phyloP scores from a whole-genome alignment of 345 rosid genomes.

The Gossypium anomalum region DNA sequence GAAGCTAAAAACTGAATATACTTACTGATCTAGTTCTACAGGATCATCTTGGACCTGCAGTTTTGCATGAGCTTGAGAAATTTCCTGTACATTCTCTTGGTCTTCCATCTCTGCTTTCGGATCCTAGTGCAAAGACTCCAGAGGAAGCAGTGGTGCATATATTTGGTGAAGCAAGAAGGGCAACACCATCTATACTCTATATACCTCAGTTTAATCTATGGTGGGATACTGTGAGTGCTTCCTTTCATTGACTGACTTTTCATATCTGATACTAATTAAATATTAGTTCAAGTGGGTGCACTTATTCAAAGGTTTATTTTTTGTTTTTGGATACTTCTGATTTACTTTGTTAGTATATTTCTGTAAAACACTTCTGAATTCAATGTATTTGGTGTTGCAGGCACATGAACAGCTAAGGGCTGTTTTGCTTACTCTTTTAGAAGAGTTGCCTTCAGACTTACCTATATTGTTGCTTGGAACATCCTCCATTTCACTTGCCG shows the following conservation, averaged over 20 bases:
- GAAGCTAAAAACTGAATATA: conserved; percentile 44
- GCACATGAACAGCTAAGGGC: conserved; percentile 95
- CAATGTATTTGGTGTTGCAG: conserved; percentile 45
- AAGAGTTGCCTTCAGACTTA: conserved; percentile 83
- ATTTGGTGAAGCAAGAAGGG: conserved; percentile 97
- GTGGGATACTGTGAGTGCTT: conserved; percentile 89
- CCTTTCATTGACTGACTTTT: conserved; percentile 9
- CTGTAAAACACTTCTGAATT: conserved; percentile 16
- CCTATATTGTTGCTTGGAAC: conserved; percentile 86
- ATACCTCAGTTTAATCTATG: conserved; percentile 88
- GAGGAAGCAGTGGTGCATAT: conserved; percentile 98
- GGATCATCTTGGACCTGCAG: conserved; percentile 99
- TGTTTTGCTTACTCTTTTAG: conserved; percentile 81
- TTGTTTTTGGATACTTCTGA: not conserved
- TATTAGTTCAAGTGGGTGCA: not conserved
- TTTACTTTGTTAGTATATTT: conserved; percentile 18
- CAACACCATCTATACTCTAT: conserved; percentile 90
- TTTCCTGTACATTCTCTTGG: conserved; percentile 97
- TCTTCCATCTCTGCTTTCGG: conserved; percentile 95
- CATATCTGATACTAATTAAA: conserved; percentile 5
- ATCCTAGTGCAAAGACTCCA: conserved; percentile 98
- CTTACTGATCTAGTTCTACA: conserved; percentile 76
- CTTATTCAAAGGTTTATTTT: not conserved
- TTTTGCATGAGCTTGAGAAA: conserved; percentile 93
- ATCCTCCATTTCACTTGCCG: conserved; percentile 48